A percentile compares a stretch with the other conserved stretches of the same genome.
phyloP scores from a whole-genome alignment of 2,329 filamentous ascomycete genomes.

The Botrytis hyacinthi region DNA sequence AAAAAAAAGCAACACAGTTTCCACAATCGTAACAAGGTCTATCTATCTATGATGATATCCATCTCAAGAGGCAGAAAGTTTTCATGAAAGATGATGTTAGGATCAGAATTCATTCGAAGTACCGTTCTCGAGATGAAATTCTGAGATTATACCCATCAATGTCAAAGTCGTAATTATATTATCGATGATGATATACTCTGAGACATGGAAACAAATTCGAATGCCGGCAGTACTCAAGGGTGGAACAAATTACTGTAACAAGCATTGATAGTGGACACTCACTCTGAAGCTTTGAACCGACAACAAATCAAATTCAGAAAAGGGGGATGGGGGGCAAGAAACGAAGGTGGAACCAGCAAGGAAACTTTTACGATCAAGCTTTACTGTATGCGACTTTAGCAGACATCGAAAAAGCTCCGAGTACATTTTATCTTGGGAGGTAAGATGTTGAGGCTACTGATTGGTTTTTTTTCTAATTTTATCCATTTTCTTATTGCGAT shows the following conservation, averaged over 20 bases:
- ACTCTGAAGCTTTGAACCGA: not conserved
- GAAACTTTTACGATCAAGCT: not conserved
- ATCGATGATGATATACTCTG: not conserved
- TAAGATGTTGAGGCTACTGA: not conserved
- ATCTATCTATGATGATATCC: not conserved
- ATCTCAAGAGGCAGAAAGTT: not conserved
- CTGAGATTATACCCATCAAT: not conserved
- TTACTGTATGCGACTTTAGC: not conserved
- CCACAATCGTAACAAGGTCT: accelerated
- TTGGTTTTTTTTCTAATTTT: not conserved
- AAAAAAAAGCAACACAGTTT: not conserved
- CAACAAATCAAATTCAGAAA: not conserved
- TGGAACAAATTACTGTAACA: slow-evolving; percentile 4
- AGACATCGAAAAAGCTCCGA: not conserved
- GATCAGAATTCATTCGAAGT: not conserved
- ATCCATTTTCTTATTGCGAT: not conserved
- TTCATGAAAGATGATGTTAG: not conserved
- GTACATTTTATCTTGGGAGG: not conserved
- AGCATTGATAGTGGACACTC: not conserved
- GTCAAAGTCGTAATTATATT: not conserved
- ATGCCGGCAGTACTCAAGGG: not conserved
- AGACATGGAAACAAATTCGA: not conserved
- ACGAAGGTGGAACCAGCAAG: not conserved
- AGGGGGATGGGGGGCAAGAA: not conserved
- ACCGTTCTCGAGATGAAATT: not conserved